These are phyloP conservation scores for Diphasiastrum complanatum DNA, from an alignment of 83 land plant species.

Conservation along the genomic window DNA sequence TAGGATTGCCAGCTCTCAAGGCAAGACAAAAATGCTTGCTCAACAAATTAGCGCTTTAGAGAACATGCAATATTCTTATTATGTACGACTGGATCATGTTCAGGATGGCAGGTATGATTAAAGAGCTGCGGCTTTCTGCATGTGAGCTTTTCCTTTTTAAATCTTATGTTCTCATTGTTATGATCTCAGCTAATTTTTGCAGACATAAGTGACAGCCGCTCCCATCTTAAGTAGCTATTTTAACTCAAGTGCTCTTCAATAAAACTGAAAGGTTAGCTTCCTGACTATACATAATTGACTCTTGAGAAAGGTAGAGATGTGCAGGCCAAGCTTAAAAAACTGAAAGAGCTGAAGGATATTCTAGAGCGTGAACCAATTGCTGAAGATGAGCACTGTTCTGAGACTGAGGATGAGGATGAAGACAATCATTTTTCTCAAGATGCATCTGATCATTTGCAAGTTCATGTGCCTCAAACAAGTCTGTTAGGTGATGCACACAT, in stretches of 20 bases:
- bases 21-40: slow-evolving; percentile 40
- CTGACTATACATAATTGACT: too few relatives aligned
- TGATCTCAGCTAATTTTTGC: background rate
- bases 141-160: background rate
- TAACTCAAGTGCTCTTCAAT: too few relatives aligned
- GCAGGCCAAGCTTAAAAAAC: slow-evolving; percentile 19
- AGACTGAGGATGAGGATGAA: slow-evolving; percentile 22
- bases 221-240: too few relatives aligned
- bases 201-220: background rate
- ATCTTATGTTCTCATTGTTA: background rate
- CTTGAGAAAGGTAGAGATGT: too few relatives aligned
- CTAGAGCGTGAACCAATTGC: slow-evolving; percentile 6
- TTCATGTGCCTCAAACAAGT: background rate
- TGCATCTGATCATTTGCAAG: slow-evolving; percentile 3
- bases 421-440: background rate
- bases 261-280: too few relatives aligned
- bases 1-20: slow-evolving; percentile 55
- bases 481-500: background rate
- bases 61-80: slow-evolving; percentile 91
- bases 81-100: slow-evolving; percentile 68
- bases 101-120: slow-evolving; percentile 81
- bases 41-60: slow-evolving; percentile 72
- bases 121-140: too few relatives aligned
- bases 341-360: slow-evolving; percentile 20
- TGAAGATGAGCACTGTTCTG: slow-evolving; percentile 16